Percentiles rank a stretch among this genome's conserved stretches.
These are phyloP conservation scores for Fusarium foetens DNA, from an alignment of 2,329 filamentous ascomycete genomes.

Conservation along the genomic window DNA sequence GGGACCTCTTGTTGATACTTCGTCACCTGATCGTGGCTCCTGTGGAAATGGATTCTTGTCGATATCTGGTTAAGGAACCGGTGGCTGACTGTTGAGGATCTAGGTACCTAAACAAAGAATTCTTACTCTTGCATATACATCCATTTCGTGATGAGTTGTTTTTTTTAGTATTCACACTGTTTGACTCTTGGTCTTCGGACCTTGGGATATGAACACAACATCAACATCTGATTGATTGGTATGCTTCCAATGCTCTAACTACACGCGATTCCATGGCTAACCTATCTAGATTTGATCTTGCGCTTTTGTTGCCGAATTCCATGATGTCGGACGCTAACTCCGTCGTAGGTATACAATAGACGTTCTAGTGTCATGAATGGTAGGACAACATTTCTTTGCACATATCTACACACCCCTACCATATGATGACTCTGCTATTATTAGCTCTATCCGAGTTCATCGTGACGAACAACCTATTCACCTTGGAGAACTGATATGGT, in stretches of 20 bases:
- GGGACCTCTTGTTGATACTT: slow-evolving; percentile 72
- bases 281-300: slow-evolving; percentile 12
- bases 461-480: slow-evolving; percentile 66
- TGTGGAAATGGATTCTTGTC: slow-evolving; percentile 46
- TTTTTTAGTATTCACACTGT: slow-evolving; percentile 68
- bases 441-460: slow-evolving; percentile 61
- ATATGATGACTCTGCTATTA: slow-evolving; percentile 62
- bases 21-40: slow-evolving; percentile 68
- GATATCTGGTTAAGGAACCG: slow-evolving; percentile 33
- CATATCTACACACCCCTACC: slow-evolving; percentile 43
- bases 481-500: slow-evolving; percentile 70
- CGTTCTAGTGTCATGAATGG: not conserved
- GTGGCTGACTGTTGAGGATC: slow-evolving; percentile 47
- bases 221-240: slow-evolving; percentile 66
- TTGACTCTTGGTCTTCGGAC: slow-evolving; percentile 59
- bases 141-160: slow-evolving; percentile 59
- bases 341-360: slow-evolving; percentile 12
- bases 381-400: slow-evolving; percentile 17
- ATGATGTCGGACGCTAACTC: slow-evolving; percentile 28
- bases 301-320: not conserved
- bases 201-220: slow-evolving; percentile 63
- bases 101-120: slow-evolving; percentile 50
- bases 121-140: slow-evolving; percentile 29
- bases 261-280: slow-evolving; percentile 14
- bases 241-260: slow-evolving; percentile 18